A percentile compares a stretch with the other conserved stretches of the same genome.
These are phyloP conservation scores for Periconia sp. DNA, from an alignment of 2,329 filamentous ascomycete species.

Conservation along the genomic window DNA sequence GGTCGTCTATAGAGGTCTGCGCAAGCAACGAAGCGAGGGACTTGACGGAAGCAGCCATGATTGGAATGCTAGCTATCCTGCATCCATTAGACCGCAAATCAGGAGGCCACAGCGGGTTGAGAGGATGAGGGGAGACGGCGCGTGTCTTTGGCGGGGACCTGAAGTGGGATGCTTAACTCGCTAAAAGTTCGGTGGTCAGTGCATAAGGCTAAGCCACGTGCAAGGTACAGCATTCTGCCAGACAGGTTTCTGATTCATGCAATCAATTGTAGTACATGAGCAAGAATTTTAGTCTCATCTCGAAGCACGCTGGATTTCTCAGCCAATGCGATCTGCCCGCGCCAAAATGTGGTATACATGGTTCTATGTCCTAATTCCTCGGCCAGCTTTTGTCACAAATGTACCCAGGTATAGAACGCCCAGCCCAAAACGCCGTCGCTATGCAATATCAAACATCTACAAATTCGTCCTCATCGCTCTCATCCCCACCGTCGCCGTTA, in stretches of 20 bases:
- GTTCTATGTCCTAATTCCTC: too few species aligned
- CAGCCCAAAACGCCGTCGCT: constrained; percentile 35
- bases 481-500: constrained; percentile 51
- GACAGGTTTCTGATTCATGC: too few species aligned
- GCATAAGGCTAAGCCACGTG: constrained; percentile 6
- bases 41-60: constrained; percentile 50
- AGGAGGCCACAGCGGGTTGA: constrained; percentile 6
- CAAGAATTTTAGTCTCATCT: too few species aligned
- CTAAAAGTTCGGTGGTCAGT: constrained; percentile 28
- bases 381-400: too few species aligned
- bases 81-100: constrained; percentile 34
- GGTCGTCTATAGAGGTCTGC: constrained; percentile 68
- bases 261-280: too few species aligned
- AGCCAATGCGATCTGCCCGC: too few species aligned
- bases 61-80: constrained; percentile 19
- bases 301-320: too few species aligned
- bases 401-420: constrained; percentile 22
- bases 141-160: constrained; percentile 12
- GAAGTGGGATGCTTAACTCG: constrained; percentile 38
- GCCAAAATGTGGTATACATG: too few species aligned
- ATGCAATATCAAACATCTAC: constrained; percentile 49
- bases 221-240: too few species aligned
- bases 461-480: constrained; percentile 55
- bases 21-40: constrained; percentile 63
- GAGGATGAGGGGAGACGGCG: constrained; percentile 20